Base-by-base conservation (phyloP, 2,329 filamentous ascomycete genomes). In the Alternaria alternata region DNA sequence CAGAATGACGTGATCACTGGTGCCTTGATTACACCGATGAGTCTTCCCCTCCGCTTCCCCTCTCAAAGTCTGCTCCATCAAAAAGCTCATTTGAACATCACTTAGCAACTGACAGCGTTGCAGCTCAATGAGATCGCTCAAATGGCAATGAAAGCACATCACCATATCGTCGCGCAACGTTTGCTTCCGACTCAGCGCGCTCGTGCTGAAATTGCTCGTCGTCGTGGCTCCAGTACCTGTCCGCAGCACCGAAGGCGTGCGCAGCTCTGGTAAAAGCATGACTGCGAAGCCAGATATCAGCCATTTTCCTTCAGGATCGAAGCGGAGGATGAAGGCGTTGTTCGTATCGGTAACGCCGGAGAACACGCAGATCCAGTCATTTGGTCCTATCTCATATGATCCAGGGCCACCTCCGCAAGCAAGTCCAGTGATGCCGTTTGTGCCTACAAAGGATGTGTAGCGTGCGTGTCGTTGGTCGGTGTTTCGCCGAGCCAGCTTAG, bases 131-230 rank as follows among this genome's bases (percentile, higher is more conserved):
- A 67, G 32, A 22, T 67, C 65, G 11, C 55, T 58, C 43, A 67
- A 34, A 16, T 63, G 54, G n/a, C 65, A 67, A 43, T 67, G 65
- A 1, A 67, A 67, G 20, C 65, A 67, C 43, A 65, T 38, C 0
- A 14, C 34, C 22, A 32, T 48, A 5, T 63, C 34, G 5, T 14
- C 22, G 14, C 36, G 26, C 22, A 43, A 24, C 1, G 42, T 5
- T 32, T 48, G 34, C 16, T 57, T 49, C 16, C 38, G n/a, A 11
- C 43, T 28, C 6, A 28, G 8, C 14, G 11, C 12, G 5, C 12
- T 28, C 11, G 30, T 18, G 20, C 46, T 24, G 0, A 24, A 1
- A 18, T 0, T 7, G 16, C 20, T 49, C 32, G 1, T 57, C 26
- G 46, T 16, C 16, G 11, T 20, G 11, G 16, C 11, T 20, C 11